A percentile compares a stretch with the other conserved stretches of the same genome.
These are phyloP conservation scores for Ceratobasidium sp. DNA, from an alignment of 1,284 basidiomycete genomes.

Conservation along the genomic window DNA sequence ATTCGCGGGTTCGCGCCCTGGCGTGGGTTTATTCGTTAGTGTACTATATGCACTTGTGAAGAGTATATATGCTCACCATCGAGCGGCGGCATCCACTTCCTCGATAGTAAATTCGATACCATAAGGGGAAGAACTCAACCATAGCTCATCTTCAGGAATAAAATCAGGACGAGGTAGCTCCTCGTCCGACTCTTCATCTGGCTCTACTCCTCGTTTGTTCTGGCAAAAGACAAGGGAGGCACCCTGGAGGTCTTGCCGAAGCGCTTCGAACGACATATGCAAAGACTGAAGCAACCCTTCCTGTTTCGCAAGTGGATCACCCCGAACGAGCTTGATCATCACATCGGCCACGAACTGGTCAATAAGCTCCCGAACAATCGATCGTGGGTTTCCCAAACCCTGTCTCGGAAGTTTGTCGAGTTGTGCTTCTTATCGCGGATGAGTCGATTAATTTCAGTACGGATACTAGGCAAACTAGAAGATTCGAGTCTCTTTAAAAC, in stretches of 20 bases:
- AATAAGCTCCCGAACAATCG: constrained; percentile 31
- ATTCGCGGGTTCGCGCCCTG: constrained; percentile 40
- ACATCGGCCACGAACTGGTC: constrained; percentile 31
- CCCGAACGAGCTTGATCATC: constrained; percentile 30
- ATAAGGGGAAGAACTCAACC: constrained; percentile 6
- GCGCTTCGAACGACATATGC: constrained; percentile 1
- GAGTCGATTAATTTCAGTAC: constrained; percentile 23
- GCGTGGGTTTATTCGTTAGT: neutral
- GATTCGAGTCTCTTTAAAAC: neutral
- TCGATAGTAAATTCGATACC: constrained; percentile 19
- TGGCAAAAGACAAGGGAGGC: constrained; percentile 14
- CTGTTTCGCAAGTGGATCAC: constrained; percentile 20
- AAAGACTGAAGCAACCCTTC: constrained; percentile 18
- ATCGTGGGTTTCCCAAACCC: constrained; percentile 10
- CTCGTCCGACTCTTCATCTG: constrained; percentile 16
- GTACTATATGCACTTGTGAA: neutral
- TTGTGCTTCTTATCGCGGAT: constrained; percentile 30
- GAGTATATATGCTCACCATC: constrained; percentile 1
- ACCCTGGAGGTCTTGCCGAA: constrained; percentile 25
- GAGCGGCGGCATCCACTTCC: constrained; percentile 16
- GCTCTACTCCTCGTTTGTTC: constrained; percentile 27
- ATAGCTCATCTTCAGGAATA: constrained; percentile 23
- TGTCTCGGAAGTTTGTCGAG: constrained; percentile 4
- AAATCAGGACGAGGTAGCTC: constrained; percentile 42
- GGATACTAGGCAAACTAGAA: constrained; percentile 27